Conservation (phyloP, 2,329 filamentous ascomycete species). For the Colletotrichum endophyticum region DNA sequence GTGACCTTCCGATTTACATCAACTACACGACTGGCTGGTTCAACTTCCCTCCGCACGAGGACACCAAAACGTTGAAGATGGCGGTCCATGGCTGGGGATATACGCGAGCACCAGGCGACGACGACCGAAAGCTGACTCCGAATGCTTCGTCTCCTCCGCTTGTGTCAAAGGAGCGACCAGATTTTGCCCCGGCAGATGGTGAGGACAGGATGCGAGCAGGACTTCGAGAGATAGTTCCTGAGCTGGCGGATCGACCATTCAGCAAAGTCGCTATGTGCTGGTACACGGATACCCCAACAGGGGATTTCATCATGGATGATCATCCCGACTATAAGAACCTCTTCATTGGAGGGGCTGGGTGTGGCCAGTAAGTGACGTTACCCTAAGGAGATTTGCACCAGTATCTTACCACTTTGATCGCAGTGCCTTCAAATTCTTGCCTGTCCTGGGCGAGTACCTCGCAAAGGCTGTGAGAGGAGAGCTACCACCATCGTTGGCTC, state of each 20-base stretch:
- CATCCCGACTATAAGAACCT: constrained; percentile 53
- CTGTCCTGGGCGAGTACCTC: constrained; percentile 25
- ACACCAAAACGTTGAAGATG: constrained; percentile 59
- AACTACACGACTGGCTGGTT: constrained; percentile 60
- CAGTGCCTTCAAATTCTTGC: constrained; percentile 30
- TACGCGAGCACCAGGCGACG: constrained; percentile 27
- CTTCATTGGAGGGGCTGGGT: constrained; percentile 52
- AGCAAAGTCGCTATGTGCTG: constrained; percentile 62
- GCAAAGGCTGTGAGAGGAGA: constrained; percentile 33
- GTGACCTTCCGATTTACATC: constrained; percentile 61
- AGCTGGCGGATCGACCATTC: constrained; percentile 56
- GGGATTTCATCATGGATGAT: constrained; percentile 64
- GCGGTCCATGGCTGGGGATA: constrained; percentile 67
- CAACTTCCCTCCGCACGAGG: constrained; percentile 53
- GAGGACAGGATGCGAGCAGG: constrained; percentile 55
- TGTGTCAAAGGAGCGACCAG: constrained; percentile 29
- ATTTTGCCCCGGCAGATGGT: constrained; percentile 54
- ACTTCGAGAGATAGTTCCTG: constrained; percentile 57
- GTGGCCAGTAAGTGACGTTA: constrained; percentile 36
- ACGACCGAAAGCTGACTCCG: neutral
- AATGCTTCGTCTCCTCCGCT: neutral
- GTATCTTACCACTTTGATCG: neutral
- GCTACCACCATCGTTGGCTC: constrained; percentile 22
- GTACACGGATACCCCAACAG: constrained; percentile 68
- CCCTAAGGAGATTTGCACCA: fast-evolving